These are phyloP conservation scores for Otatea glauca DNA, from an alignment of 176 grass and related monocot species.

Conservation along the genomic window DNA sequence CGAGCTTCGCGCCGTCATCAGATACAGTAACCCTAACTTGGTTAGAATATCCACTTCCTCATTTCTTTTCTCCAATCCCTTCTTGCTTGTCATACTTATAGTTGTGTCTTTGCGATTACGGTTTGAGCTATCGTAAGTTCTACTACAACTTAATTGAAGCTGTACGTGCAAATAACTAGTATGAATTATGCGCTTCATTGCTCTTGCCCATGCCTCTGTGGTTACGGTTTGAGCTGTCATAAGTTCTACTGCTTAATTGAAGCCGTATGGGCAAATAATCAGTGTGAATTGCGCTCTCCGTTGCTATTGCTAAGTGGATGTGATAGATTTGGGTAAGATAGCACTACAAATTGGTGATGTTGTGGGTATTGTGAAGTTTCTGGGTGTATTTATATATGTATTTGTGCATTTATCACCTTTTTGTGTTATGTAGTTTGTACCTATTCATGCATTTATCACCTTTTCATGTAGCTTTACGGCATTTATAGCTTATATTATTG, in stretches of 20 bases:
- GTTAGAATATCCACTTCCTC: too few relatives aligned
- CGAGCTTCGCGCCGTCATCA: too few relatives aligned
- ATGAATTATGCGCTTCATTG: neutral
- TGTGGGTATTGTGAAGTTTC: neutral
- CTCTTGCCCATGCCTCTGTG: neutral
- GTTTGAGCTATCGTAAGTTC: conserved; percentile 22
- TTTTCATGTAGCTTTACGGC: neutral
- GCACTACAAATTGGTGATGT: neutral
- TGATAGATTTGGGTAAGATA: neutral
- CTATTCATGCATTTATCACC: neutral
- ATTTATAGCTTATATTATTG: conserved; percentile 27
- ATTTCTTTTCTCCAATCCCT: too few relatives aligned
- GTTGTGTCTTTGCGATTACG: neutral
- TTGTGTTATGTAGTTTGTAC: neutral
- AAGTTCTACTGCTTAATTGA: neutral
- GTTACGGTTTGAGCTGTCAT: conserved; percentile 15
- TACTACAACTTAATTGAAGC: conserved; percentile 13
- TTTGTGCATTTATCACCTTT: neutral
- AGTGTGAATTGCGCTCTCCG: neutral
- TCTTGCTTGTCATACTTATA: too few relatives aligned
- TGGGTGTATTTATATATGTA: neutral
- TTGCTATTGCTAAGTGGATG: neutral
- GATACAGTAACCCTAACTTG: too few relatives aligned
- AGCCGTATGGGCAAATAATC: neutral
- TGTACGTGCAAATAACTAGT: neutral